Conservation (phyloP, 768 basidiomycete species). For the Pluteus cervinus region DNA sequence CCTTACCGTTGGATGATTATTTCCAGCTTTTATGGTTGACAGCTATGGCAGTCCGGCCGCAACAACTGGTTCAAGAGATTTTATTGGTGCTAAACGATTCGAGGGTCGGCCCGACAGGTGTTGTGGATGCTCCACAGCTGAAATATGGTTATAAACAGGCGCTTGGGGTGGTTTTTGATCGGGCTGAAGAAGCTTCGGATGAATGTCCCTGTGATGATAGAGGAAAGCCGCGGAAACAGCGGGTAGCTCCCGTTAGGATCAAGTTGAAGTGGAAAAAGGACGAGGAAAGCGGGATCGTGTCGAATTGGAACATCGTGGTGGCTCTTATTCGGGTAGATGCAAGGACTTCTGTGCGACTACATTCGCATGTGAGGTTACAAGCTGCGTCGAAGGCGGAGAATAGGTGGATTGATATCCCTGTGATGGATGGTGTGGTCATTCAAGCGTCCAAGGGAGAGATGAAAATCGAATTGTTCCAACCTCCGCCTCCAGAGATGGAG, state of each 20-base stretch:
- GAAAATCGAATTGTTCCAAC: slow-evolving; percentile 46
- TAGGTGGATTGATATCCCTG: slow-evolving; percentile 34
- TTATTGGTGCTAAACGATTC: slow-evolving; percentile 54
- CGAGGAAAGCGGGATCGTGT: no score
- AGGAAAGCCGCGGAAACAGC: slow-evolving; percentile 43
- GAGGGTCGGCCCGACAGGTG: slow-evolving; percentile 18
- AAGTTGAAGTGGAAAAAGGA: slow-evolving; percentile 30
- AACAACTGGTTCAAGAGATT: slow-evolving; percentile 50
- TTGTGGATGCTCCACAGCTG: slow-evolving; percentile 16
- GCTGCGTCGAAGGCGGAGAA: slow-evolving; percentile 52
- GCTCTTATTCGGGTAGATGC: slow-evolving; percentile 55
- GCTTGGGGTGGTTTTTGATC: slow-evolving; percentile 53
- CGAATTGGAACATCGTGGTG: slow-evolving; percentile 32
- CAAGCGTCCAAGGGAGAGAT: slow-evolving; percentile 48
- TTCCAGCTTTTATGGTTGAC: slow-evolving; percentile 47
- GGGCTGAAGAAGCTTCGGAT: slow-evolving; percentile 62
- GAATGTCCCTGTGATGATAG: slow-evolving; percentile 63
- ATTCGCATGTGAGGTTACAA: slow-evolving; percentile 60
- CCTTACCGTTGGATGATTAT: slow-evolving; percentile 35
- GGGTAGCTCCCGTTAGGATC: slow-evolving; percentile 35
- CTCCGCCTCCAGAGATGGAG: slow-evolving; percentile 54
- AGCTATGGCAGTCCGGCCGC: slow-evolving; percentile 44
- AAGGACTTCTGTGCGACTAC: slow-evolving; percentile 42
- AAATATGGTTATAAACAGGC: slow-evolving; percentile 52
- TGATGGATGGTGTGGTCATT: slow-evolving; percentile 58